Base-by-base conservation (phyloP, 345 rosid genomes). In the Fremontodendron californicum region DNA sequence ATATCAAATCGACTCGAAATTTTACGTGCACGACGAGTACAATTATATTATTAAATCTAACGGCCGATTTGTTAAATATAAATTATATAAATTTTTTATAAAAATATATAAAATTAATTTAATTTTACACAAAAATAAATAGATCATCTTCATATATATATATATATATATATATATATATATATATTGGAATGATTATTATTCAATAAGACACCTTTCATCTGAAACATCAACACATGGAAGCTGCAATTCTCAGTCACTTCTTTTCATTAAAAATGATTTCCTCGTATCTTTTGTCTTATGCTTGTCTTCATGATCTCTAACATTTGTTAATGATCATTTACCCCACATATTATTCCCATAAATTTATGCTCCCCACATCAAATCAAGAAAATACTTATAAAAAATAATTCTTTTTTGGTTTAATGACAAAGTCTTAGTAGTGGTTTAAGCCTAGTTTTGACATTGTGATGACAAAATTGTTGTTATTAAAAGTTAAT, bases 221-320 rank as follows among this genome's bases (percentile, higher is more conserved):
- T 27, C 39, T 4, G 37, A 60, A 60, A 29, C 57, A 60, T 27
- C 37, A 12, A 60, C 37, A 60, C 37, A 60, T 60, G 65, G 65
- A 60, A 60, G 39, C 65, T 10, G 49, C 46, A 12, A 73, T 33
- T n/a, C 16, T n/a, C n/a, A 57, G 40, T 75, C 57, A 46, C 60
- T 48, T 15, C 40, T 46, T 63, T 61, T 15, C 40, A 54, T 63
- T 61, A 25, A 54, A 75, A 82, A 62, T 40, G 75, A 81, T 49
- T 69, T 55, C 64, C 49, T 57, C 77, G 10, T 25, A 57, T 66
- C 75, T n/a, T 61, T 71, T 82, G 79, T 85, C 82, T 33, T 42
- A 39, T 42, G 46, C 42, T 78, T 80, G 87, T 77, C 86, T 70
- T 61, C 69, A 9, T 70, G 15, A 78, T 70, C 77, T 54, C 33